Evolutionary conservation across 208 protist genomes (phyloP), one percentile per base, ranked within the genome.

Genomic region (Baffinella frigidus): DNA sequence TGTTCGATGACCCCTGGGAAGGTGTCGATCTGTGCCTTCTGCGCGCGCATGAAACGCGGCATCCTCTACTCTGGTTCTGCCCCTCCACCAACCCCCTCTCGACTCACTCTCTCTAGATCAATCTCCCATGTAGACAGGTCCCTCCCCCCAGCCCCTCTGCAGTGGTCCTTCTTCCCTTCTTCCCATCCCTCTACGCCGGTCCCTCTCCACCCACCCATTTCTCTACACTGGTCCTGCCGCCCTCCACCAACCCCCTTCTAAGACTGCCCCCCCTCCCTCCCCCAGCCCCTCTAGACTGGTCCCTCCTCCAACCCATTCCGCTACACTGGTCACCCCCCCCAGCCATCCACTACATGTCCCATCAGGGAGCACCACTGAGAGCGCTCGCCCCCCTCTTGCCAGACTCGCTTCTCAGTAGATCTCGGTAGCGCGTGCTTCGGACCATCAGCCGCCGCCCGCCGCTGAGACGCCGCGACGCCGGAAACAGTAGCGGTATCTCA

Each of bases 1-100:
- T 87, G 77, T 43, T 43, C 68, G 51, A 92, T 93, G 92, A 74
- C 14, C 64, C 33, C 3, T 2, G 14, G 61, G 77, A 87, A 87
- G 77, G 38, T 14, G 27, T 44, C 92, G 14, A 97, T 97, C 64
- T 97, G 96, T 89, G 64, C 80, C 39, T 97, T 94, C 89, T 97
- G 96, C 92, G 81, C 94, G 24, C 93, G 96, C 71, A 97, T 97
- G 96, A 97, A 97, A 92, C 93, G 96, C 43, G 96, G 96, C 17
- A 92, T 95, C 1, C 67, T 97, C 35, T 97, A 97, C 93, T 41
- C 4, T n/a, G n/a, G n/a, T n/a, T n/a, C n/a, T n/a, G n/a, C n/a
- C n/a, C 51, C 62, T n/a, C n/a, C n/a, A n/a, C n/a, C n/a, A n/a
- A n/a, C n/a, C n/a, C n/a, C n/a, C n/a, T n/a, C n/a, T n/a, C n/a